Evolutionary conservation across 2,329 filamentous ascomycete genomes (phyloP).

Genomic region (Fusarium siculi): DNA sequence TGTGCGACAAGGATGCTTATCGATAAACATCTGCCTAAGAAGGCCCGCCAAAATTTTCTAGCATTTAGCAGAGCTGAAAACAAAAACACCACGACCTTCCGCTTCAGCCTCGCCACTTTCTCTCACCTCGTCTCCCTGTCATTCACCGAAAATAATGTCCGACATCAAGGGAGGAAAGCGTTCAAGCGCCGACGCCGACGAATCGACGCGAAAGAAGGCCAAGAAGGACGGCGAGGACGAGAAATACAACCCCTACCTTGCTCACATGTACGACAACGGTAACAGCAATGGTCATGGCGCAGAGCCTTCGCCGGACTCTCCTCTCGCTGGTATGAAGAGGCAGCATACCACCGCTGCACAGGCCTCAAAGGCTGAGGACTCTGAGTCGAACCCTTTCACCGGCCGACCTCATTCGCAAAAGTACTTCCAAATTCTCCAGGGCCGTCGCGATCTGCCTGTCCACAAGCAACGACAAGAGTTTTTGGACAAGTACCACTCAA

Average conservation of each 20-base stretch:
- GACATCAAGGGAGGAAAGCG: slow-evolving; percentile 56
- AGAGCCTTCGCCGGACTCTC: slow-evolving; percentile 53
- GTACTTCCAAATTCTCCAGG: slow-evolving; percentile 91
- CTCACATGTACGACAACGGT: slow-evolving; percentile 79
- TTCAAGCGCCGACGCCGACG: slow-evolving; percentile 56
- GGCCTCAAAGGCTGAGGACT: slow-evolving; percentile 80
- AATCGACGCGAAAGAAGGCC: slow-evolving; percentile 56
- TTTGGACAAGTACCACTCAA: slow-evolving; percentile 89
- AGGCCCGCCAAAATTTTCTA: slow-evolving; percentile 47
- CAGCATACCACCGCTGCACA: slow-evolving; percentile 83
- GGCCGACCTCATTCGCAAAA: slow-evolving; percentile 78
- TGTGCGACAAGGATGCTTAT: slow-evolving; percentile 44
- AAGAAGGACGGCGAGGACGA: slow-evolving; percentile 50
- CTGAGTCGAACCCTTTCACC: slow-evolving; percentile 87
- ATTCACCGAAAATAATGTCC: slow-evolving; percentile 49
- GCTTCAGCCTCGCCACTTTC: slow-evolving; percentile 41
- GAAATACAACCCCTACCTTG: slow-evolving; percentile 84
- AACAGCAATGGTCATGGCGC: slow-evolving; percentile 53
- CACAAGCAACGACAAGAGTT: slow-evolving; percentile 95
- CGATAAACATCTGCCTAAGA: slow-evolving; percentile 44
- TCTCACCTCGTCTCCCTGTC: slow-evolving; percentile 3
- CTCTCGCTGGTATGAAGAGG: slow-evolving; percentile 75
- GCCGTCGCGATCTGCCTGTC: slow-evolving; percentile 86
- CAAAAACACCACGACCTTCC: slow-evolving; percentile 28
- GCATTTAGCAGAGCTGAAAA: slow-evolving; percentile 24